A percentile compares a stretch with the other conserved stretches of the same genome.
phyloP scores from a whole-genome alignment of 345 rosid genomes.

The Syzygium aqueum region DNA sequence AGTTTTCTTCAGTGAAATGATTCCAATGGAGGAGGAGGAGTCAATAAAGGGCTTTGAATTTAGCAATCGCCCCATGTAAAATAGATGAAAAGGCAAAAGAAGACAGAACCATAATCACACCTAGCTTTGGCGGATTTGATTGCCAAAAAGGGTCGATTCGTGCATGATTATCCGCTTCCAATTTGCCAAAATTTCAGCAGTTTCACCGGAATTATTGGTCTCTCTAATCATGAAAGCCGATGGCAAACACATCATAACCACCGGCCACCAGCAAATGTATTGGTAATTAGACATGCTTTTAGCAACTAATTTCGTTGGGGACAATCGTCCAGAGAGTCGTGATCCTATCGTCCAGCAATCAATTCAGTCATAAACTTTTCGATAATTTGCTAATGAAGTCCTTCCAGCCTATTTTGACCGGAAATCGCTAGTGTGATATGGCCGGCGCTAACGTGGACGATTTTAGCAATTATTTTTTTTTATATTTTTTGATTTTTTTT shows the following conservation, averaged over 20 bases:
- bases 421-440: background rate
- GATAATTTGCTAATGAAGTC: background rate
- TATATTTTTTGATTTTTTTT: too few species aligned
- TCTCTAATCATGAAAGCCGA: background rate
- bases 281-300: background rate
- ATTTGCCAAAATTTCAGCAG: background rate
- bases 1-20: background rate
- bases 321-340: background rate
- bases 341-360: background rate
- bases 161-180: too few species aligned
- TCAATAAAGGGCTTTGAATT: background rate
- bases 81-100: background rate
- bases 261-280: background rate
- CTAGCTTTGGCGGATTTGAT: background rate
- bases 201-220: background rate
- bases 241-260: background rate
- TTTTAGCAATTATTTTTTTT: too few species aligned
- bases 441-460: background rate
- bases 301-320: background rate
- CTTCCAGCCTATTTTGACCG: fast-evolving
- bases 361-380: fast-evolving
- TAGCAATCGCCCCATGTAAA: background rate
- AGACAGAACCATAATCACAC: background rate
- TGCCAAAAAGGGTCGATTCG: background rate
- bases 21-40: background rate